Evolutionary conservation across 2,329 filamentous ascomycete species (phyloP), one percentile per base, ranked within the genome.

Genomic region (Furcasterigmium furcatum): DNA sequence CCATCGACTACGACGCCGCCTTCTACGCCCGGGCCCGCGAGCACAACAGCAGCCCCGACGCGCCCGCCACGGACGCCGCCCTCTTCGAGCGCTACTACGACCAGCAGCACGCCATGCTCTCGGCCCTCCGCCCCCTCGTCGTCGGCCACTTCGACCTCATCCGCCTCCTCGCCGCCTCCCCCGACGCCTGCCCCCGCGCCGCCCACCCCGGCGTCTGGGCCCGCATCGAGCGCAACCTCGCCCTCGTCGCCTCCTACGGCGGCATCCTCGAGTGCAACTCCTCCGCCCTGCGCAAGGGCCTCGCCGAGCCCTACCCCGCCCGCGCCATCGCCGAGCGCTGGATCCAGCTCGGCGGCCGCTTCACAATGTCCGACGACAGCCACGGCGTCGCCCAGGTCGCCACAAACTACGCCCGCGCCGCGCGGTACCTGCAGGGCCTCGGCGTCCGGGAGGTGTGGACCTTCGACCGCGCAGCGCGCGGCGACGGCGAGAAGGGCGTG

Each of bases 101-200:
- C 64, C 73, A 84, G 54, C 94, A 97, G 70, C 77, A 79, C 49
- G 81, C 83, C 18, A 95, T 99, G 91, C 73, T 99, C 39, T 65
- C 68, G 44, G 73, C 78, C 8, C 66, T 96, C 52, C 71, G 72
- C 54, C 94, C 94, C 25, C 80, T 80, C 8, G 77, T 99, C 12
- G 85, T 99, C 4, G 94, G 91, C 1, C 94, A 99, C 68, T 95
- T 99, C 62, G 94, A 99, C 67, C 79, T 99, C 18, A 86, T 97
- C 45, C 76, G 92, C 12, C 70, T 99, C 52, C 76, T 94, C 62
- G 91, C 87, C 56, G 77, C 82, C 46, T 74, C 87, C 18, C 85
- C 87, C 0, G 79, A 78, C 41, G 65, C 77, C 32, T 81, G 84
- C 52, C 72, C 90, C 47, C 70, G 70, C 32, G 9, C 9, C 7